Evolutionary conservation across 2,329 filamentous ascomycete genomes (phyloP).

Genomic region (Venturiaceae sp.): DNA sequence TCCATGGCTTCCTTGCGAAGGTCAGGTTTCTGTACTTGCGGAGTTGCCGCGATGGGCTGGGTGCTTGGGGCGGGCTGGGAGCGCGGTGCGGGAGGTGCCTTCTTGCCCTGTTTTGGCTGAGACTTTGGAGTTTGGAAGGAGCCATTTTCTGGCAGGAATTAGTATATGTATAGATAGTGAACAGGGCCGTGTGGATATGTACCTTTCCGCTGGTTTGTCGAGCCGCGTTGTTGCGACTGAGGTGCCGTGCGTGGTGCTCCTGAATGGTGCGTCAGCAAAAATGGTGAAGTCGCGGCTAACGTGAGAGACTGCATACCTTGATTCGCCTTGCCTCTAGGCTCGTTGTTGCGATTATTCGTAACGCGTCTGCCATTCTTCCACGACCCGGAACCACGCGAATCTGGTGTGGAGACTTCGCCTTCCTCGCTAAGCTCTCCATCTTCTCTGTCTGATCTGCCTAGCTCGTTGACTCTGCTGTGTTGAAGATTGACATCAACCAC

Average conservation of each 20-base stretch:
- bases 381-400: neutral
- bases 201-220: neutral
- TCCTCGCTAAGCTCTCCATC: conserved; percentile 76
- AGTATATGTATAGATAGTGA: neutral
- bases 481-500: conserved; percentile 7
- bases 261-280: neutral
- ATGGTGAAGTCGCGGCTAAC: neutral
- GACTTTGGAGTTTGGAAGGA: neutral
- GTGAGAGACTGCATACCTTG: neutral
- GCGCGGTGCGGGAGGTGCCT: neutral
- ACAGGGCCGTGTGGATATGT: neutral
- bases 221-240: neutral
- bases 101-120: neutral
- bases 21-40: neutral
- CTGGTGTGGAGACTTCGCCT: conserved; percentile 36
- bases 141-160: neutral
- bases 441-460: conserved; percentile 43
- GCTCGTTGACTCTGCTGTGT: conserved; percentile 19
- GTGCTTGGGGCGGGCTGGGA: neutral
- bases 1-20: neutral
- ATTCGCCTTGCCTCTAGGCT: neutral
- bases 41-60: neutral
- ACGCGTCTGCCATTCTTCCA: neutral
- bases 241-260: neutral
- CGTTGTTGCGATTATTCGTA: neutral